Percentiles rank a stretch among this genome's conserved stretches.
phyloP scores from a whole-genome alignment of 345 rosid species.

The Eucalyptus viminalis region DNA sequence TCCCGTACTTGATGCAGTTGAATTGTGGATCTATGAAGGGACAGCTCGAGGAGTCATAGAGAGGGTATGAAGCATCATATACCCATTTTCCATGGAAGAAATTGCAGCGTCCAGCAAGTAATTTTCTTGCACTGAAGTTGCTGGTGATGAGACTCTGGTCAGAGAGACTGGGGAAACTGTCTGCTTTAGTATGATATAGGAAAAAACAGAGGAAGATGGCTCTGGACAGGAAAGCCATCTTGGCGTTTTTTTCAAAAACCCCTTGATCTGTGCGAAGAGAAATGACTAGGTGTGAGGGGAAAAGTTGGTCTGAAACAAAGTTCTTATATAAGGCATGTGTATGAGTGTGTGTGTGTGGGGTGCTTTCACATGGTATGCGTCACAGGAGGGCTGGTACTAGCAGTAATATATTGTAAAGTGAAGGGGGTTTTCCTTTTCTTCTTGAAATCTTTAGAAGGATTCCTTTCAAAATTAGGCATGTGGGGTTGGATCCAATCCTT shows the following conservation, averaged over 20 bases:
- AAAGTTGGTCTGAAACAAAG: not conserved
- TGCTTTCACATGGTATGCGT: not conserved
- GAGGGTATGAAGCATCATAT: conserved; percentile 36
- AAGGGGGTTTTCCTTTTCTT: not conserved
- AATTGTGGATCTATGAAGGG: conserved; percentile 51
- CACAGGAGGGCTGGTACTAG: not conserved
- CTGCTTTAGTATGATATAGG: not conserved
- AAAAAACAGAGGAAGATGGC: conserved; percentile 1
- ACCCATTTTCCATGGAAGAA: conserved; percentile 52
- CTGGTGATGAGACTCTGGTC: not conserved
- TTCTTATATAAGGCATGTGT: conserved; percentile 1
- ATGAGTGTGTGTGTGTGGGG: not conserved
- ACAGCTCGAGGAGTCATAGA: conserved; percentile 26
- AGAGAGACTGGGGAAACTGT: not conserved
- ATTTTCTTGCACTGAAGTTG: not conserved
- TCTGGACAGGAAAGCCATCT: conserved; percentile 15
- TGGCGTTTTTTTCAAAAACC: not conserved
- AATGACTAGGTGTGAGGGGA: conserved; percentile 4
- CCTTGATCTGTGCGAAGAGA: not conserved
- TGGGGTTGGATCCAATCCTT: conserved; percentile 16
- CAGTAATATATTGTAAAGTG: not conserved
- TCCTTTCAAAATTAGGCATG: not conserved
- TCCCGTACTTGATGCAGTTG: conserved; percentile 46
- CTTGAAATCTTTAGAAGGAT: not conserved
- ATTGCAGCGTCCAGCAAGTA: conserved; percentile 22